Percentiles rank a stretch among this genome's conserved stretches.
Conservation (phyloP, 2,329 filamentous ascomycete genomes). For the Escovopsis sp. region DNA sequence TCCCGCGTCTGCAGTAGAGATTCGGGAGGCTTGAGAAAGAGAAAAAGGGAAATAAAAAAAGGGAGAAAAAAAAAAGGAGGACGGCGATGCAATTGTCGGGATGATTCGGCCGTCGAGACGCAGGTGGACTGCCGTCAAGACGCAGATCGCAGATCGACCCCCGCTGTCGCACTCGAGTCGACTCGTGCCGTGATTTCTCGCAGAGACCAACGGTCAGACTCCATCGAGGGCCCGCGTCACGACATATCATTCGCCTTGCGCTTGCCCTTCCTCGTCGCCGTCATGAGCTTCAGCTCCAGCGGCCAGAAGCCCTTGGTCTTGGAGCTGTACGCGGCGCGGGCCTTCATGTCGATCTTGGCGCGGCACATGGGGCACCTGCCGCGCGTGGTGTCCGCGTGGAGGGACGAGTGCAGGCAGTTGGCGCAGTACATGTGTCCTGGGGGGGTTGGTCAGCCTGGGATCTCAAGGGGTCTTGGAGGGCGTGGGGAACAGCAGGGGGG, state of each 20-base stretch:
- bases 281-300: slow-evolving; percentile 48
- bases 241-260: slow-evolving; percentile 17
- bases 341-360: slow-evolving; percentile 36
- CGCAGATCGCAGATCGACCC: no score
- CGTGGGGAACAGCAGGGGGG: not conserved
- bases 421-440: slow-evolving; percentile 50
- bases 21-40: not conserved
- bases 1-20: no score
- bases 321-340: slow-evolving; percentile 22
- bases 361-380: slow-evolving; percentile 50
- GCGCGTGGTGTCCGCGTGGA: slow-evolving; percentile 39
- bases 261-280: slow-evolving; percentile 35
- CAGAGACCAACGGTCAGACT: not conserved
- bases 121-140: no score
- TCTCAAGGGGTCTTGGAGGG: not conserved
- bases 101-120: no score
- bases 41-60: not conserved
- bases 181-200: no score
- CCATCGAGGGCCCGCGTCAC: slow-evolving; percentile 7
- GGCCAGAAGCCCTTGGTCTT: slow-evolving; percentile 40
- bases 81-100: no score
- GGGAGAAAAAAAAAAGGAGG: not conserved
- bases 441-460: not conserved
- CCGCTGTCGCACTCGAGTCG: no score
- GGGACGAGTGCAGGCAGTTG: slow-evolving; percentile 44